A percentile compares a stretch with the other conserved stretches of the same genome.
Evolutionary conservation across 139 green algal genomes (phyloP).

Genomic region (Mesostigma viride): DNA sequence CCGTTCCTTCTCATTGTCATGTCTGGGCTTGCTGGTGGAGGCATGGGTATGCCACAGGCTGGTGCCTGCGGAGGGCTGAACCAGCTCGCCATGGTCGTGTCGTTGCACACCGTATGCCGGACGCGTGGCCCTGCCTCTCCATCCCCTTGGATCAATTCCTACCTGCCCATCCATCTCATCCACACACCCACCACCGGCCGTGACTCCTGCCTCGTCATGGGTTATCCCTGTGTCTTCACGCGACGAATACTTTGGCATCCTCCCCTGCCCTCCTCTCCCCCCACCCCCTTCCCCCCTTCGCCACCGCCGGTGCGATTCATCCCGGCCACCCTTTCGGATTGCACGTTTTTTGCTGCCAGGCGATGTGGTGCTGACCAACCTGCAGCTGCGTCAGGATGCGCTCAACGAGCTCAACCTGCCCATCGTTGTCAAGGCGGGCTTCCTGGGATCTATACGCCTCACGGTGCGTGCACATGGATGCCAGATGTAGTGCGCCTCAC

Average conservation of each 20-base stretch:
- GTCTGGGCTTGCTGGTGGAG: too few relatives aligned
- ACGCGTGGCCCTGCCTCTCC: too few relatives aligned
- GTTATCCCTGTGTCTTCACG: background rate
- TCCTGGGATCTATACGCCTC: conserved; percentile 76
- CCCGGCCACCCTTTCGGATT: background rate
- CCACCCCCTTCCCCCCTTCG: background rate
- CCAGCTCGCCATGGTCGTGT: too few relatives aligned
- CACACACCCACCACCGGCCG: background rate
- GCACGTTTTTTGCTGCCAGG: conserved; percentile 39
- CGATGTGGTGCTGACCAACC: conserved; percentile 81
- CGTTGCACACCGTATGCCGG: too few relatives aligned
- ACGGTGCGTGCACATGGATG: conserved; percentile 47
- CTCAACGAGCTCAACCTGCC: conserved; percentile 76
- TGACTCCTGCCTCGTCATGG: background rate
- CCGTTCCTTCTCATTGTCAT: too few relatives aligned
- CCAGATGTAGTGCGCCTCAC: background rate
- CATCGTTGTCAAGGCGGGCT: conserved; percentile 71
- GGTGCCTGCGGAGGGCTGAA: too few relatives aligned
- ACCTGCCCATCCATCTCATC: background rate
- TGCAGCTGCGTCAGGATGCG: conserved; percentile 79
- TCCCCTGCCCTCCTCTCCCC: background rate
- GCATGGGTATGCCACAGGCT: too few relatives aligned
- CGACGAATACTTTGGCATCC: background rate
- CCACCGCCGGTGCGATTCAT: background rate
- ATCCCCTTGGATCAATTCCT: too few relatives aligned